Evolutionary conservation across 1,284 basidiomycete genomes (phyloP).

Genomic region (Paramarasmius palmivorus): DNA sequence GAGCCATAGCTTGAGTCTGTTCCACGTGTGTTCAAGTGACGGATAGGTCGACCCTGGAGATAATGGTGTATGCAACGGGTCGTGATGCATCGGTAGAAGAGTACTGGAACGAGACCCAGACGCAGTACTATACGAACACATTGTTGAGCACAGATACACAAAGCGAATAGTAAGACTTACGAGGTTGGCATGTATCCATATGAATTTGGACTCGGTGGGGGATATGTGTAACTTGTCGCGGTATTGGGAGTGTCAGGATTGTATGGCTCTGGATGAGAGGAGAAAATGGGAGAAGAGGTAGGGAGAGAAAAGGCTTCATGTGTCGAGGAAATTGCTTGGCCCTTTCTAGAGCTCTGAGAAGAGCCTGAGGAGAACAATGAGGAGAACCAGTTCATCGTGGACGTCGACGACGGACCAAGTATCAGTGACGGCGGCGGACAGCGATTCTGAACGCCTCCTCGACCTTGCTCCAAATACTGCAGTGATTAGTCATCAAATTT

Average conservation of each 20-base stretch:
- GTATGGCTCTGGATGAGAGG: constrained; percentile 58
- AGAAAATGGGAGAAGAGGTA: constrained; percentile 61
- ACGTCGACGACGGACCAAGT: not conserved
- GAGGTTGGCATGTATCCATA: constrained; percentile 62
- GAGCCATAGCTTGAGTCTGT: constrained; percentile 76
- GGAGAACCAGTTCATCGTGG: constrained; percentile 68
- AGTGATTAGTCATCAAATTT: too few relatives aligned
- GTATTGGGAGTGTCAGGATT: constrained; percentile 50
- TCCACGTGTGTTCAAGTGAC: constrained; percentile 77
- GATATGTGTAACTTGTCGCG: constrained; percentile 71
- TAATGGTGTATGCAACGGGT: constrained; percentile 43
- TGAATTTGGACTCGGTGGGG: constrained; percentile 55
- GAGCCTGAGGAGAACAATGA: constrained; percentile 57
- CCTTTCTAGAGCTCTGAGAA: constrained; percentile 48
- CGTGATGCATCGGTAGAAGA: constrained; percentile 68
- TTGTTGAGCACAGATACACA: constrained; percentile 10
- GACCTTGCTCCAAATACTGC: not conserved
- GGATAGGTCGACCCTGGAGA: constrained; percentile 59
- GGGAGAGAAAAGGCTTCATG: constrained; percentile 80
- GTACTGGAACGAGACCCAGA: constrained; percentile 51
- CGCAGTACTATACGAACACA: constrained; percentile 28
- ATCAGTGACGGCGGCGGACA: not conserved
- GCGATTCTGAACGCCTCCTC: too few relatives aligned
- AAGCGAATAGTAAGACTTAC: constrained; percentile 39
- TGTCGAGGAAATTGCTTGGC: constrained; percentile 67